These are phyloP conservation scores for Acer negundo DNA, from an alignment of 345 rosid species.

Conservation along the genomic window DNA sequence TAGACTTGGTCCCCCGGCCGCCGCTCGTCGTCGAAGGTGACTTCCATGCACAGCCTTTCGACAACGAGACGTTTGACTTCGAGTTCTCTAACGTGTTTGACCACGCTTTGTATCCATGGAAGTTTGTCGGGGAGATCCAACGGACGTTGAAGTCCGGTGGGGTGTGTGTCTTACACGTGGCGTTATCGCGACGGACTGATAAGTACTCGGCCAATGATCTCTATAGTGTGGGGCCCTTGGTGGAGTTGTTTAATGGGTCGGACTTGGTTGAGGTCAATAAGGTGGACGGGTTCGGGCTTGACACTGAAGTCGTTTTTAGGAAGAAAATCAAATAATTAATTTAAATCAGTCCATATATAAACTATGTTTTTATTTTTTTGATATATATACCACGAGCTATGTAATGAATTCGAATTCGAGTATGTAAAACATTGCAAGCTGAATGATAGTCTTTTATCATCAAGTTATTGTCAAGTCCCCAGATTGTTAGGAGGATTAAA, in stretches of 20 bases:
- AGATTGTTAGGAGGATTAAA: too few species aligned
- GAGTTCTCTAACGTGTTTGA: slow-evolving; percentile 52
- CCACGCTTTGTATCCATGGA: slow-evolving; percentile 40
- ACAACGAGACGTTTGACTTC: slow-evolving; percentile 38
- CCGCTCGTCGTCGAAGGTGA: slow-evolving; percentile 45
- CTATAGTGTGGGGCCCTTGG: slow-evolving; percentile 34
- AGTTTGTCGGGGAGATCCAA: slow-evolving; percentile 42
- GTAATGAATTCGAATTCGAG: too few species aligned
- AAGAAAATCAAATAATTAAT: slow-evolving; percentile 17
- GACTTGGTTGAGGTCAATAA: slow-evolving; percentile 28
- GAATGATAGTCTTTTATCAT: too few species aligned
- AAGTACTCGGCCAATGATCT: slow-evolving; percentile 48
- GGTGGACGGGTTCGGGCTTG: slow-evolving; percentile 46
- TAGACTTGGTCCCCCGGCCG: slow-evolving; percentile 42
- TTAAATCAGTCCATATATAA: too few species aligned
- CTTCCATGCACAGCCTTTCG: slow-evolving; percentile 45
- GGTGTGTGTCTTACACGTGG: slow-evolving; percentile 42
- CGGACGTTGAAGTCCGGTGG: slow-evolving; percentile 44
- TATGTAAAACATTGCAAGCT: too few species aligned
- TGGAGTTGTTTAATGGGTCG: slow-evolving; percentile 32
- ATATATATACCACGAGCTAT: too few species aligned
- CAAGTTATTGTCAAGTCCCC: too few species aligned
- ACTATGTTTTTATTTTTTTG: background rate
- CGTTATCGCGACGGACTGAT: slow-evolving; percentile 35
- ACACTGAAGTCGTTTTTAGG: slow-evolving; percentile 39